phyloP scores from a whole-genome alignment of 768 basidiomycete genomes.

The Neoboletus brunneissimus region DNA sequence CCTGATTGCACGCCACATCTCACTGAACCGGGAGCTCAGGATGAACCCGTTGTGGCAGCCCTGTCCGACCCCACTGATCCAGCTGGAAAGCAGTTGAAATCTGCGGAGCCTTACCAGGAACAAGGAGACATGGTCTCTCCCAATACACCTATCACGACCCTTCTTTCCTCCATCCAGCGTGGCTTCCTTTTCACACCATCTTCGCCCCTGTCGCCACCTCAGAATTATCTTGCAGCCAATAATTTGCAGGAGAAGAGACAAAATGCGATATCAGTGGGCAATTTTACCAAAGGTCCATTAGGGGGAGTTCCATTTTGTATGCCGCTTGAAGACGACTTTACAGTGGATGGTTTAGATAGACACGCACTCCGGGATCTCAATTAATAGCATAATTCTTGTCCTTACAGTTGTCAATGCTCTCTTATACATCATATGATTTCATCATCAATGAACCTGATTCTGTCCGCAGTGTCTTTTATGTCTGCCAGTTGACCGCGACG shows the following conservation, averaged over 20 bases:
- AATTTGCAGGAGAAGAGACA: constrained; percentile 8
- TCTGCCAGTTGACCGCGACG: constrained; percentile 8
- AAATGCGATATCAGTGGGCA: background rate
- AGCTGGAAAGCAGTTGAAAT: background rate
- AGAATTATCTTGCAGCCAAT: constrained; percentile 36
- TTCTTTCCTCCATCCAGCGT: constrained; percentile 58
- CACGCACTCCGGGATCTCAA: constrained; percentile 25
- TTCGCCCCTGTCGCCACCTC: constrained; percentile 59
- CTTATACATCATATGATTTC: constrained; percentile 1
- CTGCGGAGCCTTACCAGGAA: constrained; percentile 2
- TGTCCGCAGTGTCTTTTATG: background rate
- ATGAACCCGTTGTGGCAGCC: background rate
- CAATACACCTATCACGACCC: constrained; percentile 65
- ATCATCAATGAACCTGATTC: background rate
- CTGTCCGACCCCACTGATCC: background rate
- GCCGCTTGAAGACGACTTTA: constrained; percentile 7
- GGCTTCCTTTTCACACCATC: constrained; percentile 67
- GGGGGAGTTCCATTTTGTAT: constrained; percentile 6
- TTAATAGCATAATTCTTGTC: constrained; percentile 8
- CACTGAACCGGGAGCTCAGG: constrained; percentile 1
- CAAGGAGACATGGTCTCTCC: constrained; percentile 11
- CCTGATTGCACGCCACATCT: constrained; percentile 8
- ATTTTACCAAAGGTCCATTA: background rate
- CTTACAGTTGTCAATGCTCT: constrained; percentile 1
- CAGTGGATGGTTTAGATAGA: constrained; percentile 19